A percentile compares a stretch with the other conserved stretches of the same genome.
Conservation (phyloP, 2,329 filamentous ascomycete genomes). For the Rasamsonia emersonii region DNA sequence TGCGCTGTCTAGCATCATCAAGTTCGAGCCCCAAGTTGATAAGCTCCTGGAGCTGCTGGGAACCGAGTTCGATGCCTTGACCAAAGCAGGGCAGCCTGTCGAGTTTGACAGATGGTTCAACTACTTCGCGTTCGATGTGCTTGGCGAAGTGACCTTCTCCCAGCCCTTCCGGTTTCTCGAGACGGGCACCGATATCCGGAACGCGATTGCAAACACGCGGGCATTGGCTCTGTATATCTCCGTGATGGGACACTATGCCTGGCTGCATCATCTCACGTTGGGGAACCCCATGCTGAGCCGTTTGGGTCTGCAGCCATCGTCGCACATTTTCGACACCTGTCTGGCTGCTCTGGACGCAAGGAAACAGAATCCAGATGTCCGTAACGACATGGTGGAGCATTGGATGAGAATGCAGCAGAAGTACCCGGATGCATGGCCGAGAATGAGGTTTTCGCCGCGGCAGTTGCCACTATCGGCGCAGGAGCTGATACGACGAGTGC, state of each 20-base stretch:
- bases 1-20: slow-evolving; percentile 23
- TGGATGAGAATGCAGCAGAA: slow-evolving; percentile 26
- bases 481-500: slow-evolving; percentile 32
- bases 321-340: slow-evolving; percentile 32
- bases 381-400: slow-evolving; percentile 29
- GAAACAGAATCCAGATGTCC: slow-evolving; percentile 21
- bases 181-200: slow-evolving; percentile 24
- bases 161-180: slow-evolving; percentile 28
- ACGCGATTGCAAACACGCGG: slow-evolving; percentile 27
- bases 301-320: slow-evolving; percentile 25
- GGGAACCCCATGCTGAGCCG: slow-evolving; percentile 30
- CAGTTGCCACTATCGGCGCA: slow-evolving; percentile 29
- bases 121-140: slow-evolving; percentile 29
- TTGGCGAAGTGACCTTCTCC: slow-evolving; percentile 30
- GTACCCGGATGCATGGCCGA: slow-evolving; percentile 26
- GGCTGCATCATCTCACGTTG: slow-evolving; percentile 27
- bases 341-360: slow-evolving; percentile 22
- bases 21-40: slow-evolving; percentile 21
- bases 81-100: slow-evolving; percentile 15
- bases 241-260: slow-evolving; percentile 26
- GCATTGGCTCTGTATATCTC: slow-evolving; percentile 22
- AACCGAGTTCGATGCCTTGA: slow-evolving; percentile 18
- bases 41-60: slow-evolving; percentile 21
- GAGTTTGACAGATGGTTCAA: slow-evolving; percentile 35
- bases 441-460: slow-evolving; percentile 25